phyloP scores from a whole-genome alignment of 2,329 filamentous ascomycete genomes.

The Arachnomyces sp. region DNA sequence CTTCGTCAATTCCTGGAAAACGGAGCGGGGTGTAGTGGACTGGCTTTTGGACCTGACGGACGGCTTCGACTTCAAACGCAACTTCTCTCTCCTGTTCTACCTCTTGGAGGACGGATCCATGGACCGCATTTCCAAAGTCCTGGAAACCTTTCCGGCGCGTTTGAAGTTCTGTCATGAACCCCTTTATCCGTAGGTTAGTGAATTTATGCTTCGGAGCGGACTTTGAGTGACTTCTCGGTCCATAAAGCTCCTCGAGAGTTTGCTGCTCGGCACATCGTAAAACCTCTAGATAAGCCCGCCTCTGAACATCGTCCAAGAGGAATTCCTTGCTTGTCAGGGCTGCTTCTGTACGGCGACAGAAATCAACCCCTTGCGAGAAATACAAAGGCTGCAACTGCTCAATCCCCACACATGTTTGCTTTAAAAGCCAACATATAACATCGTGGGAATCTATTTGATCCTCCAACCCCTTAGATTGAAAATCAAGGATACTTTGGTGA shows the following conservation, averaged over 20 bases:
- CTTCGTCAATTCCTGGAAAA: slow-evolving; percentile 42
- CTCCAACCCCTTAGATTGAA: slow-evolving; percentile 22
- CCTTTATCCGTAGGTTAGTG: slow-evolving; percentile 21
- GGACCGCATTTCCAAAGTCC: slow-evolving; percentile 37
- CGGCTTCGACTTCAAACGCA: slow-evolving; percentile 49
- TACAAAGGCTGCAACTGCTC: slow-evolving; percentile 55
- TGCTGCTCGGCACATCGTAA: slow-evolving; percentile 50
- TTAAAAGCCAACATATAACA: slow-evolving; percentile 55
- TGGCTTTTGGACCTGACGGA: slow-evolving; percentile 48
- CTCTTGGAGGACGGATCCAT: slow-evolving; percentile 51
- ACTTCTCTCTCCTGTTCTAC: slow-evolving; percentile 53
- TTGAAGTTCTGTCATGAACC: slow-evolving; percentile 30
- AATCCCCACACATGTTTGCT: slow-evolving; percentile 55
- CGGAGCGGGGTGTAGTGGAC: slow-evolving; percentile 31
- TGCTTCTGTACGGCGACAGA: slow-evolving; percentile 50
- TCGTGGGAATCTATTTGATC: slow-evolving; percentile 40
- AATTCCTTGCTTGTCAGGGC: slow-evolving; percentile 36
- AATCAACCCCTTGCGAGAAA: slow-evolving; percentile 54
- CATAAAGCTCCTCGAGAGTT: slow-evolving; percentile 53
- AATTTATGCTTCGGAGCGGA: slow-evolving; percentile 13
- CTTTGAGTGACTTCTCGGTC: slow-evolving; percentile 19
- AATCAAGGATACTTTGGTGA: slow-evolving; percentile 51
- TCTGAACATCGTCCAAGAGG: slow-evolving; percentile 27
- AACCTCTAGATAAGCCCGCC: slow-evolving; percentile 34
- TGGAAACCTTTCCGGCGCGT: slow-evolving; percentile 29